A percentile compares a stretch with the other conserved stretches of the same genome.
phyloP scores from a whole-genome alignment of 352 stramenopile species.

The Globisporangium mamillatum region DNA sequence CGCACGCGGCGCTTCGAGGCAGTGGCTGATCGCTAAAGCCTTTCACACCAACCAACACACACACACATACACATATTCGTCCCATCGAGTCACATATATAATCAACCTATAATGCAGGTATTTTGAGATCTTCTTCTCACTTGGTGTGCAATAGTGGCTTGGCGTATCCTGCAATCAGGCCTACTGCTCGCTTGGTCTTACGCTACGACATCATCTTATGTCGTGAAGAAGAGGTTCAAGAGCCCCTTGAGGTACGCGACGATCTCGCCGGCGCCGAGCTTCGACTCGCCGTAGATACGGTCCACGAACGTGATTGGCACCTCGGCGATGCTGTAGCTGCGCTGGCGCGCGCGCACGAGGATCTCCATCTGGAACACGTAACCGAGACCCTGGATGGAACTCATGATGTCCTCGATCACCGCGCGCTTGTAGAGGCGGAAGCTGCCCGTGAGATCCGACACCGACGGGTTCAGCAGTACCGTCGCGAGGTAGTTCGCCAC shows the following conservation, averaged over 20 bases:
- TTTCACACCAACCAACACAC: background rate
- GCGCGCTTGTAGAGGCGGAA: conserved; percentile 97
- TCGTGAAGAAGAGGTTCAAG: conserved; percentile 95
- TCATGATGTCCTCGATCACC: conserved; percentile 95
- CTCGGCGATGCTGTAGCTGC: conserved; percentile 91
- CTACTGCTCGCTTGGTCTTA: background rate
- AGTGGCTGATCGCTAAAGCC: background rate
- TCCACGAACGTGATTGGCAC: conserved; percentile 99
- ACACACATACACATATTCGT: background rate
- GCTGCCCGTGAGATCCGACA: conserved; percentile 96
- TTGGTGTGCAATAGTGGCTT: background rate
- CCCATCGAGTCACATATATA: conserved; percentile 14
- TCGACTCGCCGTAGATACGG: conserved; percentile 98
- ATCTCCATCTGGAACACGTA: conserved; percentile 99
- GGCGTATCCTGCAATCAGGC: background rate
- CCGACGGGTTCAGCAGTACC: conserved; percentile 93
- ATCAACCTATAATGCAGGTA: conserved; percentile 15
- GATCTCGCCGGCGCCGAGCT: conserved; percentile 97
- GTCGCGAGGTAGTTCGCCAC: conserved; percentile 98
- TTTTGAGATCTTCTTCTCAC: conserved; percentile 13
- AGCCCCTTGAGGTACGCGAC: conserved; percentile 96
- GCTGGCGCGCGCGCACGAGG: conserved; percentile 92
- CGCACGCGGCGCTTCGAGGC: conserved; percentile 14
- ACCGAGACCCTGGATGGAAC: conserved; percentile 78
- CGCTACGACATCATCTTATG: conserved; percentile 35